Percentiles rank a stretch among this genome's conserved stretches.
Conservation (phyloP, 2,329 filamentous ascomycete species). For the Hymenoscyphus albidus region DNA sequence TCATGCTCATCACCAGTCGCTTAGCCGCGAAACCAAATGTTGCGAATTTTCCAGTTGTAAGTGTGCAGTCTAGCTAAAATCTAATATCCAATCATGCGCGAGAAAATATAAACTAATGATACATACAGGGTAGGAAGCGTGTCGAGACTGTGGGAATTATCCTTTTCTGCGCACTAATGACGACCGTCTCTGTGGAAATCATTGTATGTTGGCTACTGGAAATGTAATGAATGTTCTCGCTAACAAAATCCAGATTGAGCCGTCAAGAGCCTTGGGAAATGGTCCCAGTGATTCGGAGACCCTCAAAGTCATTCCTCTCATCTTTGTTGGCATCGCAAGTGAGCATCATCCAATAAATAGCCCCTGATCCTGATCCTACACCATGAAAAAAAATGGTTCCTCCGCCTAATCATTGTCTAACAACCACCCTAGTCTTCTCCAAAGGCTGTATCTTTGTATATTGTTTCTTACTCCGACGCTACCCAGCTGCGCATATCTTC, state of each 20-base stretch:
- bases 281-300: slow-evolving; percentile 42
- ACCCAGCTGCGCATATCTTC: slow-evolving; percentile 53
- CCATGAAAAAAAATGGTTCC: neutral
- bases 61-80: slow-evolving; percentile 20
- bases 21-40: slow-evolving; percentile 55
- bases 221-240: slow-evolving; percentile 21
- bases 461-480: slow-evolving; percentile 50
- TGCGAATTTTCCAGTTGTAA: slow-evolving; percentile 57
- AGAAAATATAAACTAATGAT: neutral
- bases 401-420: neutral
- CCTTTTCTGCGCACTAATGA: slow-evolving; percentile 63
- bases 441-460: slow-evolving; percentile 52
- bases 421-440: slow-evolving; percentile 40
- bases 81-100: neutral
- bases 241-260: slow-evolving; percentile 44
- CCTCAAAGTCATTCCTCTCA: slow-evolving; percentile 52
- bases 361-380: neutral
- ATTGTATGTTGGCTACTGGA: slow-evolving; percentile 42
- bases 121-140: slow-evolving; percentile 49
- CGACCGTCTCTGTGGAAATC: slow-evolving; percentile 60
- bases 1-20: slow-evolving; percentile 58
- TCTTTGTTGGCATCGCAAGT: slow-evolving; percentile 53
- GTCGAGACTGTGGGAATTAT: slow-evolving; percentile 64
- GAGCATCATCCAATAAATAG: slow-evolving; percentile 29
- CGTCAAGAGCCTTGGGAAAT: slow-evolving; percentile 47